Evolutionary conservation across 805 yeast genomes (phyloP).

Genomic region (Pichia sporocuriosa): DNA sequence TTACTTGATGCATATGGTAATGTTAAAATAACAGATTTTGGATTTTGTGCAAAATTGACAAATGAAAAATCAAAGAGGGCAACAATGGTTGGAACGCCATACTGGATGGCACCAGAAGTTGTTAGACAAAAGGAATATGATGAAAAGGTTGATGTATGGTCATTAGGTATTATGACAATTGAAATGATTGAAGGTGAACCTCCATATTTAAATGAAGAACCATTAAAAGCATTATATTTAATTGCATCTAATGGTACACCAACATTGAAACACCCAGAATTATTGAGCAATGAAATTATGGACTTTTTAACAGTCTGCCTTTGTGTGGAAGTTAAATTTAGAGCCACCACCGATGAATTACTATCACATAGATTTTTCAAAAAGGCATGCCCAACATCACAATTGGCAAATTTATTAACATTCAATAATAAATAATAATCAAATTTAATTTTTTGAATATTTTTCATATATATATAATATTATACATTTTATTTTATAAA

Average conservation of each 20-base stretch:
- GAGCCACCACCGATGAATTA: slow-evolving; percentile 88
- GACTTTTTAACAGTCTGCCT: slow-evolving; percentile 84
- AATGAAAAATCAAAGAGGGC: slow-evolving; percentile 82
- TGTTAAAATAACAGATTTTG: slow-evolving; percentile 93
- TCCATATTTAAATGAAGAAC: slow-evolving; percentile 94
- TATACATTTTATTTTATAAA: too few species aligned
- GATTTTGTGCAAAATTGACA: slow-evolving; percentile 88
- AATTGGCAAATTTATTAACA: slow-evolving; percentile 50
- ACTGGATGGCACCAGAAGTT: slow-evolving; percentile 99
- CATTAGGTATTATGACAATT: slow-evolving; percentile 94
- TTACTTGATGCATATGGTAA: slow-evolving; percentile 73
- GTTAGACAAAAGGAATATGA: slow-evolving; percentile 93
- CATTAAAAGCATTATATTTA: slow-evolving; percentile 84
- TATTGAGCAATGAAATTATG: slow-evolving; percentile 67
- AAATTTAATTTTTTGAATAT: slow-evolving; percentile 3
- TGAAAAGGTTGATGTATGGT: slow-evolving; percentile 96
- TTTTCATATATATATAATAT: neutral
- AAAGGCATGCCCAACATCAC: slow-evolving; percentile 54
- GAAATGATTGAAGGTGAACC: slow-evolving; percentile 99
- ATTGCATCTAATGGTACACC: slow-evolving; percentile 98
- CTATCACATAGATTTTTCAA: slow-evolving; percentile 68
- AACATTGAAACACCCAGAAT: slow-evolving; percentile 73
- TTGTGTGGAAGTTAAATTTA: slow-evolving; percentile 86
- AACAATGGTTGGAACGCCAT: slow-evolving; percentile 99
- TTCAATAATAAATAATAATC: slow-evolving; percentile 10